Evolutionary conservation across 805 yeast genomes (phyloP).

Genomic region (Candida sphagnicola): DNA sequence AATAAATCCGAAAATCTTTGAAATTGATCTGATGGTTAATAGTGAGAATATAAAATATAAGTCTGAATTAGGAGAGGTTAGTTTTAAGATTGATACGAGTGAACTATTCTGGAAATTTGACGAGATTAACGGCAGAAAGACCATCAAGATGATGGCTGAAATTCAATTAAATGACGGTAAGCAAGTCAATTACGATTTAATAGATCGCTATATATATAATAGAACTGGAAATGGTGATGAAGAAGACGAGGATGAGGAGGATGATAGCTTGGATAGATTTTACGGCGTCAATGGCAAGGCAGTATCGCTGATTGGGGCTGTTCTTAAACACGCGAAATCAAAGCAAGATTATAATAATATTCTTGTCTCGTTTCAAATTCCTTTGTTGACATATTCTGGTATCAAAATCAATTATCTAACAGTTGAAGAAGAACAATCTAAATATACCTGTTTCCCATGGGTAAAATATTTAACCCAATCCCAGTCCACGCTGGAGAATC

Average conservation of each 20-base stretch:
- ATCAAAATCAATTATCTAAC: conserved; percentile 62
- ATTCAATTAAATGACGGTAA: conserved; percentile 21
- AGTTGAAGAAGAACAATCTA: conserved; percentile 58
- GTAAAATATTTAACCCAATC: conserved; percentile 49
- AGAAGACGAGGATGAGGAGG: conserved; percentile 17
- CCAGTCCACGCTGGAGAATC: background rate
- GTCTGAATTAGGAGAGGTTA: conserved; percentile 66
- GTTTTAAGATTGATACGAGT: conserved; percentile 66
- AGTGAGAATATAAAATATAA: conserved; percentile 55
- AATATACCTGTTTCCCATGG: conserved; percentile 77
- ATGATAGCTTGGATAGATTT: conserved; percentile 24
- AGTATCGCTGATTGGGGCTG: conserved; percentile 21
- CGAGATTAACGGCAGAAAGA: conserved; percentile 57
- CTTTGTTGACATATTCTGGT: conserved; percentile 60
- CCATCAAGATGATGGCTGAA: conserved; percentile 55
- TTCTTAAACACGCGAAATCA: conserved; percentile 10
- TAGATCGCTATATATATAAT: conserved; percentile 4
- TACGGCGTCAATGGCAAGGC: conserved; percentile 35
- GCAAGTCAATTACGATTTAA: conserved; percentile 4
- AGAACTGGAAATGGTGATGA: conserved; percentile 5
- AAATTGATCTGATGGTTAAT: conserved; percentile 6
- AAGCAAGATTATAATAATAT: conserved; percentile 18
- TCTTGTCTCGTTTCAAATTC: conserved; percentile 27
- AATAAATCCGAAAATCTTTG: conserved; percentile 31
- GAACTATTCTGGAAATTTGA: conserved; percentile 71